phyloP scores from a whole-genome alignment of 306 rosid species.

The Datisca glomerata region DNA sequence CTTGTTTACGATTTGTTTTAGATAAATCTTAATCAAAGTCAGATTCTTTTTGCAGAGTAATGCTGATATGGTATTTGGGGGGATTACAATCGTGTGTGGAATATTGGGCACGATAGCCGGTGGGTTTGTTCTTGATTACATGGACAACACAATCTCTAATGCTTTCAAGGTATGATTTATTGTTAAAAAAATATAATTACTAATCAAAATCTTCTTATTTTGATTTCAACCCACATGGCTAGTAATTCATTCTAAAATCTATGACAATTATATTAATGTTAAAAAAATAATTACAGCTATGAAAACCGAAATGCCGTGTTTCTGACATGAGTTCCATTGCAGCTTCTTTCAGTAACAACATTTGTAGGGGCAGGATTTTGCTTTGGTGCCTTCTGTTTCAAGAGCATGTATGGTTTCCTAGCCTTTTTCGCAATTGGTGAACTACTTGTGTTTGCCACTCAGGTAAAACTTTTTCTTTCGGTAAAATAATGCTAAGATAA shows the following conservation, averaged over 20 bases:
- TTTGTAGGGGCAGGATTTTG: slow-evolving; percentile 77
- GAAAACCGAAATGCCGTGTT: not conserved
- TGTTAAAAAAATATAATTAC: not conserved
- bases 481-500: not conserved
- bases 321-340: slow-evolving; percentile 13
- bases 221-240: no score
- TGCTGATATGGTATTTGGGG: slow-evolving; percentile 86
- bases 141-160: slow-evolving; percentile 60
- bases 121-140: slow-evolving; percentile 74
- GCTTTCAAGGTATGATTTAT: slow-evolving; percentile 64
- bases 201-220: no score
- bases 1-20: no score
- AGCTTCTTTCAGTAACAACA: slow-evolving; percentile 82
- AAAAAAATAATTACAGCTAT: slow-evolving; percentile 8
- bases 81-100: slow-evolving; percentile 73
- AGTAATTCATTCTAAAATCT: no score
- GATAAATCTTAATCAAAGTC: slow-evolving; percentile 1
- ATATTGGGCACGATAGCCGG: slow-evolving; percentile 74
- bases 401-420: slow-evolving; percentile 47
- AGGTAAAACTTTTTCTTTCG: slow-evolving; percentile 32
- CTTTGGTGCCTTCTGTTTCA: slow-evolving; percentile 64
- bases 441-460: slow-evolving; percentile 69
- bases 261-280: no score
- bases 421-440: slow-evolving; percentile 71
- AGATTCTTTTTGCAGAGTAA: slow-evolving; percentile 33